Percentiles rank a stretch among this genome's conserved stretches.
phyloP scores from a whole-genome alignment of 163 green algal species.

The Prototheca cutis region DNA sequence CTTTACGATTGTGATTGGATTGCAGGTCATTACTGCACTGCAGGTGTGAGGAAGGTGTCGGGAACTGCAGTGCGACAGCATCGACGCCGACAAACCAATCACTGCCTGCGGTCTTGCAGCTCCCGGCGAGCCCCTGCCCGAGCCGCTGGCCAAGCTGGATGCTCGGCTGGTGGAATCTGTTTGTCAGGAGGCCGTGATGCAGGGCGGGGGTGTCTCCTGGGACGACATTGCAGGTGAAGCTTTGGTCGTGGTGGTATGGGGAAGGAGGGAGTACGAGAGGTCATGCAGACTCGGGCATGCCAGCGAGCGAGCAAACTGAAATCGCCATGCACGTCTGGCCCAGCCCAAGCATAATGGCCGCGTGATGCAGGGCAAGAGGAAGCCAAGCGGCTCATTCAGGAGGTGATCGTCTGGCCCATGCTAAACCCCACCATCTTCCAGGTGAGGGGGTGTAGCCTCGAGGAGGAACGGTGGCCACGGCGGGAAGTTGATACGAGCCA shows the following conservation, averaged over 20 bases:
- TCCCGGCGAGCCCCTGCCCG: conserved; percentile 48
- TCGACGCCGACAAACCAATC: too few species aligned
- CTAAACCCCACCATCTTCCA: conserved; percentile 91
- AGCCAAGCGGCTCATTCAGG: conserved; percentile 85
- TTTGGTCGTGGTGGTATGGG: background rate
- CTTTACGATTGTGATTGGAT: too few species aligned
- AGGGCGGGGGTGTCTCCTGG: conserved; percentile 49
- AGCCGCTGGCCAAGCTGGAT: conserved; percentile 61
- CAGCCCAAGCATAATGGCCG: too few species aligned
- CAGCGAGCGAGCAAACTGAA: too few species aligned
- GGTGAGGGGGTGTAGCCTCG: conserved; percentile 26
- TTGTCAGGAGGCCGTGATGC: conserved; percentile 71
- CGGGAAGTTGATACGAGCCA: too few species aligned
- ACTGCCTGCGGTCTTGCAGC: conserved; percentile 6
- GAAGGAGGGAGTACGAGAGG: background rate
- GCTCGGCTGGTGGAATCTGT: conserved; percentile 62
- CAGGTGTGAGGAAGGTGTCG: too few species aligned
- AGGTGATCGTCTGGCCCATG: conserved; percentile 98
- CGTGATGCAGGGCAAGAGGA: conserved; percentile 28
- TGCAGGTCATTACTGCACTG: too few species aligned
- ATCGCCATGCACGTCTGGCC: too few species aligned
- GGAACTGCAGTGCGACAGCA: too few species aligned
- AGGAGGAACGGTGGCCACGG: too few species aligned
- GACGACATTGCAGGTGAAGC: conserved; percentile 69
- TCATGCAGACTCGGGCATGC: too few species aligned